Base-by-base conservation (phyloP, 2,329 filamentous ascomycete genomes). In the Venturia carpophila region DNA sequence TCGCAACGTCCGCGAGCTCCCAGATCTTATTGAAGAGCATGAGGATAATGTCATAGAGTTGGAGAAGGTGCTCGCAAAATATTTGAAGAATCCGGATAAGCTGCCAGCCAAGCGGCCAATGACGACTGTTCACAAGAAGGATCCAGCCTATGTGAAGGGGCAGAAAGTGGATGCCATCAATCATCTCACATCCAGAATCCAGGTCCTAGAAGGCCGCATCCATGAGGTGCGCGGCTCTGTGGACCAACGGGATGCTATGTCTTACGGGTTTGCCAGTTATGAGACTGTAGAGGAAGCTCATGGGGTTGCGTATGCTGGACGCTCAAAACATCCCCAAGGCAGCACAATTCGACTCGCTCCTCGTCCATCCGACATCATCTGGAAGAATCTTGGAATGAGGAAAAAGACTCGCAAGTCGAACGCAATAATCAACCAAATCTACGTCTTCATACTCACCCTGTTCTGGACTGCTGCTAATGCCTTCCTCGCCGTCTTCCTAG, bases 251-350 rank as follows among this genome's bases (percentile, higher is more conserved):
- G 91, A 93, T 73, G 88, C 92, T 19, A 89, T 96, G 83, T 83
- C 91, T 0, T 99, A 92, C 72, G 94, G 94, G 0, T 99, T 99
- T 73, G 92, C 93, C 10, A 97, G 91, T 71, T 99, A 94, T 77
- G 87, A 93, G 52, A 88, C 87, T 52, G 95, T 99, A 65, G 83
- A 87, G 66, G 90, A 96, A 70, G 91, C 94, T 0, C 94, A 99
- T 72, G 85, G 84, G 24, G 92, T 96, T 68, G 94, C 92, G 13
- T 96, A 89, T 76, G 84, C 87, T 11, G 85, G 89, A 27, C 89
- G 89, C 66, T 90, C 86, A 61, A 94, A 94, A 79, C 89, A 88
- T 70, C 90, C 91, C 0, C 82, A 90, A 49, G 91, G 91, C 5
- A 87, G 91, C 0, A 89, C 84, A 0, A 85, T 99, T 65, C 82